These are phyloP conservation scores for Halteria grandinella DNA, from an alignment of 73 alveolate species.

Conservation along the genomic window DNA sequence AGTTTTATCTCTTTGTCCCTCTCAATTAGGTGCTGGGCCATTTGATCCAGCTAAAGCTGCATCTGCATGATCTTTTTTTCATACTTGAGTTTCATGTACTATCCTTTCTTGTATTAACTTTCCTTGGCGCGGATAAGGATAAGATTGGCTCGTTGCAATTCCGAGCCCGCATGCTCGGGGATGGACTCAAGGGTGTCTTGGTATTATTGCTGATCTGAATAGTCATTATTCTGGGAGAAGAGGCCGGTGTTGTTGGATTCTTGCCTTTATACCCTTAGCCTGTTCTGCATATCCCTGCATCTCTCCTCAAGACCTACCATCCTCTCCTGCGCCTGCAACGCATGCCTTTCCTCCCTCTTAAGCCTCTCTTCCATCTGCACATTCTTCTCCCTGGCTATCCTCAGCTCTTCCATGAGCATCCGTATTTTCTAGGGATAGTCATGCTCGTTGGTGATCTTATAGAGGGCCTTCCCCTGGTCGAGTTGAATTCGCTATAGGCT, in stretches of 20 bases:
- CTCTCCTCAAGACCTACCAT: conserved; percentile 48
- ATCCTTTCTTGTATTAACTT: conserved; percentile 14
- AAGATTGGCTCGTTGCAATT: conserved; percentile 19
- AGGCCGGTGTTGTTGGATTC: too few relatives aligned
- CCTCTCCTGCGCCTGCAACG: conserved; percentile 2
- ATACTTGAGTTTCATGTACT: conserved; percentile 11
- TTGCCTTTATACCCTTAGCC: conserved; percentile 14
- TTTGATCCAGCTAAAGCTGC: not conserved
- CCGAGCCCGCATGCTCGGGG: not conserved
- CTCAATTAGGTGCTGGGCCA: conserved; percentile 11
- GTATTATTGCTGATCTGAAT: not conserved
- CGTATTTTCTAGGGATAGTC: conserved; percentile 52
- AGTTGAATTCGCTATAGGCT: conserved; percentile 40
- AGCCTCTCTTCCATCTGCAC: conserved; percentile 11
- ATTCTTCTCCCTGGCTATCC: conserved; percentile 14
- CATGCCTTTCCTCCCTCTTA: conserved; percentile 29
- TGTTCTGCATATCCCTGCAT: too few relatives aligned
- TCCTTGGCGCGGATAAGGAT: conserved; percentile 22
- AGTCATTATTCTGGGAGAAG: not conserved
- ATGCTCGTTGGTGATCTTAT: conserved; percentile 25
- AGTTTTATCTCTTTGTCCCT: conserved; percentile 41
- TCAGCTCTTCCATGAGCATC: conserved; percentile 30
- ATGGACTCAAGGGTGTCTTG: not conserved
- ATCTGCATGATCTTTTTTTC: conserved; percentile 4
- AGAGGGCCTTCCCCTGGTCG: conserved; percentile 58